These are phyloP conservation scores for Colletotrichum chlorophyti DNA, from an alignment of 2,329 filamentous ascomycete genomes.

Conservation along the genomic window DNA sequence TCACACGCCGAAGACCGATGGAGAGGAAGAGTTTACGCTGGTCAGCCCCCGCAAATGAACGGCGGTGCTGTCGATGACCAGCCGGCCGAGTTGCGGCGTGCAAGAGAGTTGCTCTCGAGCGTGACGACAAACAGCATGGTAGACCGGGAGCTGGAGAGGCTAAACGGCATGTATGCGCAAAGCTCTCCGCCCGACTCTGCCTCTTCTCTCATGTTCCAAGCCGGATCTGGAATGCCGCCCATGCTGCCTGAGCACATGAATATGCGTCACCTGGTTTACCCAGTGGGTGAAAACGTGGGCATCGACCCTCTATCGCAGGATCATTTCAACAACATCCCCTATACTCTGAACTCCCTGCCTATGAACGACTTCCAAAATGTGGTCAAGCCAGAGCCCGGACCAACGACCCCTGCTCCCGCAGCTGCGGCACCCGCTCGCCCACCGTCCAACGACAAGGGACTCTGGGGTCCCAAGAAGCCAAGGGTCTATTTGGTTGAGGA, in stretches of 20 bases:
- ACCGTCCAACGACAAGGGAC: conserved; percentile 46
- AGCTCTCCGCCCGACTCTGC: conserved; percentile 62
- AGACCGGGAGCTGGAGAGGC: conserved; percentile 61
- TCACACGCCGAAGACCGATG: conserved; percentile 55
- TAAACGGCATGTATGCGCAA: conserved; percentile 59
- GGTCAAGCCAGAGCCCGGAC: conserved; percentile 27
- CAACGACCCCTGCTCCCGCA: conserved; percentile 25
- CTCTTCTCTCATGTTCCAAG: conserved; percentile 64
- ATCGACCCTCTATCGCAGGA: conserved; percentile 96
- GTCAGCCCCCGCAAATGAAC: conserved; percentile 44
- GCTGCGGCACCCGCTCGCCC: conserved; percentile 34
- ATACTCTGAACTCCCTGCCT: conserved; percentile 69
- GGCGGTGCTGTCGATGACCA: conserved; percentile 53
- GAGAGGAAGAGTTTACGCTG: conserved; percentile 47
- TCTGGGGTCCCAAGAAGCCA: conserved; percentile 71
- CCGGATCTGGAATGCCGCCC: conserved; percentile 38
- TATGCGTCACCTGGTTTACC: conserved; percentile 78
- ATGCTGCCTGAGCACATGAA: conserved; percentile 63
- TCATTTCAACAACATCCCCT: conserved; percentile 93
- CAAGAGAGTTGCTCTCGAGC: conserved; percentile 61
- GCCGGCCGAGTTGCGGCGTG: conserved; percentile 60
- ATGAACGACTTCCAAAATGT: conserved; percentile 48
- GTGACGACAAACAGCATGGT: conserved; percentile 58
- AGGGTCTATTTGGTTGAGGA: conserved; percentile 91
- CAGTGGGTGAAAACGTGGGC: conserved; percentile 86